Percentiles rank a stretch among this genome's conserved stretches.
Conservation (phyloP, 2,329 filamentous ascomycete species). For the Colletotrichum paranaense region DNA sequence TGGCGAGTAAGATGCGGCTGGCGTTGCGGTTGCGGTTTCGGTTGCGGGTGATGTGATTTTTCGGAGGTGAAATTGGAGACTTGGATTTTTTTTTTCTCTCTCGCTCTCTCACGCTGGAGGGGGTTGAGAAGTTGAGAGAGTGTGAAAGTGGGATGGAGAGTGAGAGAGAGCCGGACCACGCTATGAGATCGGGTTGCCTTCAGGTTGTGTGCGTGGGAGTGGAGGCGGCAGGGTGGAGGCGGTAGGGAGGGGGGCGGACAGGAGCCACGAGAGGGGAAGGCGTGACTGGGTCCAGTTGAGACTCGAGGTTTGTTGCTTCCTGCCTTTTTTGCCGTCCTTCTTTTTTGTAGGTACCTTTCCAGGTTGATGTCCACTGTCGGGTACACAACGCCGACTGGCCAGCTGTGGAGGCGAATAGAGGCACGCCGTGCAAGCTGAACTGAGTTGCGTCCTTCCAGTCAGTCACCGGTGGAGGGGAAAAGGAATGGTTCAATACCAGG, state of each 20-base stretch:
- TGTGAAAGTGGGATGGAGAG: slow-evolving; percentile 26
- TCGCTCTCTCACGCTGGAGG: background rate
- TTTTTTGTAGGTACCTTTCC: background rate
- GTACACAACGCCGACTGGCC: background rate
- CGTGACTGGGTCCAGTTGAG: slow-evolving; percentile 27
- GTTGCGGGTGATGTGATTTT: slow-evolving; percentile 31
- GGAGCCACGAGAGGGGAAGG: slow-evolving; percentile 25
- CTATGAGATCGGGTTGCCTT: slow-evolving; percentile 12
- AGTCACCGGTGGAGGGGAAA: background rate
- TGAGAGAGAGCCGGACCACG: slow-evolving; percentile 9
- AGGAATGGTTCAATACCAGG: background rate
- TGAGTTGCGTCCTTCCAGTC: background rate
- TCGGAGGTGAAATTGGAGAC: slow-evolving; percentile 35
- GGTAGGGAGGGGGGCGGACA: slow-evolving; percentile 14
- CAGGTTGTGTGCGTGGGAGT: slow-evolving; percentile 16
- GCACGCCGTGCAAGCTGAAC: background rate
- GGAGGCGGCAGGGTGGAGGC: slow-evolving; percentile 28
- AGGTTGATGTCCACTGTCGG: background rate
- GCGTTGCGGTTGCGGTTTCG: slow-evolving; percentile 3
- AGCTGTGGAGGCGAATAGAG: background rate
- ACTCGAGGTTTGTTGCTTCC: slow-evolving; percentile 7
- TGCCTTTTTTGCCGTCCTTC: slow-evolving; percentile 1
- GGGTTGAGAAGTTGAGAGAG: slow-evolving; percentile 31
- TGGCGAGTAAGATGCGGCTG: slow-evolving; percentile 17
- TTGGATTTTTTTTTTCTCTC: slow-evolving; percentile 19